Evolutionary conservation across 768 basidiomycete species (phyloP), one percentile per base, ranked within the genome.

Genomic region (Kockovaella imperatae): DNA sequence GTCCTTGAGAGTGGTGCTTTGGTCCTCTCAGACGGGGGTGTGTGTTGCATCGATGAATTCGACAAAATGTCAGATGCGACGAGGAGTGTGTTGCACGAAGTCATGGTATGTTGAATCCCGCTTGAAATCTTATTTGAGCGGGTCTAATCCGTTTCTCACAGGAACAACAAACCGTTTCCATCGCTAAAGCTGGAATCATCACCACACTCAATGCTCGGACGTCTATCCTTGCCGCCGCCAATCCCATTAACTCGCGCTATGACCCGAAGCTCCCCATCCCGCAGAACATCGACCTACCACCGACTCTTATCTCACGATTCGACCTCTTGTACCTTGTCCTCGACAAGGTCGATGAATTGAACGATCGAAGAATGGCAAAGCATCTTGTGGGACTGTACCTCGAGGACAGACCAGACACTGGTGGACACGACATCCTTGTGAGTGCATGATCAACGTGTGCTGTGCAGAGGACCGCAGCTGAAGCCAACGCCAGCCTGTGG

Each of bases 91-190:
- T 58, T 77, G 29, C 76, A 77, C 56, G 76, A 77, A 71, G 76
- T 77, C 39, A 77, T 77, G 76, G 62, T 64, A 36, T 50, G 62
- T 47, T 3, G 14, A 8, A 4, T 44, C 29, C 17, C 21, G 17
- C 18, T 42, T 38, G 18, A 36, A 20, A 5, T 35, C 14, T 6
- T 17, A 10, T 32, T 17, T 32, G 11, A 10, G 11, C 31, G 11
- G 10, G 11, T 32, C 31, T n/a, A n/a, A n/a, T 32, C 31, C 31
- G 31, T 32, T 17, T 32, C 31, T 32, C 31, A 10, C 31, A 95
- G 91, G 93, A 97, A 73, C 95, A 97, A 71, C 95, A 99, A 74
- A 99, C 95, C 0, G 96, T 99, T 48, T 97, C 93, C 2, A 99
- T 99, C 54, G 95, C 95, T 35, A 99, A 97, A 73, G 95, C 95